These are phyloP conservation scores for Boletellus emodensis DNA, from an alignment of 768 basidiomycete species.

Conservation along the genomic window DNA sequence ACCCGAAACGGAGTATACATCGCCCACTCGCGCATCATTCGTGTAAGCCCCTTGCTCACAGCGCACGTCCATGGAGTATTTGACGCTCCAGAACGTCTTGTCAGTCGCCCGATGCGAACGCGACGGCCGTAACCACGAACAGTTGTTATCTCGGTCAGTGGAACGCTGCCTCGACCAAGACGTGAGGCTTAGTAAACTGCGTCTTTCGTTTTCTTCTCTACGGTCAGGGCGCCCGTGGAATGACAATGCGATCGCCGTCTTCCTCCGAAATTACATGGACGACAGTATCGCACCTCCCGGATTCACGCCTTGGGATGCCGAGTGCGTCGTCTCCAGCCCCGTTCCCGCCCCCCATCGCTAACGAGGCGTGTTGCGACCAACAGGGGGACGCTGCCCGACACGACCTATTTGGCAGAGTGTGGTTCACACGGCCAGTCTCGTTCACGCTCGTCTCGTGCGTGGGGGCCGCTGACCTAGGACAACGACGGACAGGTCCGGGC, in stretches of 20 bases:
- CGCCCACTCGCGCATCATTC: constrained; percentile 49
- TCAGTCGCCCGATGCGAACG: constrained; percentile 58
- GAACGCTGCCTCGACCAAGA: not conserved
- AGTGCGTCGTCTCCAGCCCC: constrained; percentile 2
- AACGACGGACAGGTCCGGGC: constrained; percentile 44
- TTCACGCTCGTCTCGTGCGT: not conserved
- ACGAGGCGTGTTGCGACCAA: constrained; percentile 39
- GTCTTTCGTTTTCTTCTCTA: not conserved
- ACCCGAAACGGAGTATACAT: constrained; percentile 53
- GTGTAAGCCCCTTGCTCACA: constrained; percentile 32
- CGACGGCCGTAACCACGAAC: constrained; percentile 40
- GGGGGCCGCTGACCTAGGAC: not conserved
- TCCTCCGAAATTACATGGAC: constrained; percentile 55
- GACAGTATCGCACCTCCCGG: constrained; percentile 48
- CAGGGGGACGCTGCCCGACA: constrained; percentile 46
- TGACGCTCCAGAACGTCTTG: not conserved
- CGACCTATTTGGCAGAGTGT: constrained; percentile 58
- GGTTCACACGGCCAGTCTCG: constrained; percentile 42
- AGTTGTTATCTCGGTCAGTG: constrained; percentile 48
- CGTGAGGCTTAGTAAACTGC: too few relatives aligned
- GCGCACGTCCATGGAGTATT: not conserved
- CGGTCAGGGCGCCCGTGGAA: constrained; percentile 55
- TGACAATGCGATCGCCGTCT: constrained; percentile 51
- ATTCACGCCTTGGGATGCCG: constrained; percentile 41
- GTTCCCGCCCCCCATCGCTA: not conserved